Evolutionary conservation across 495 filamentous ascomycete species (phyloP).

Genomic region (Letharia lupina): DNA sequence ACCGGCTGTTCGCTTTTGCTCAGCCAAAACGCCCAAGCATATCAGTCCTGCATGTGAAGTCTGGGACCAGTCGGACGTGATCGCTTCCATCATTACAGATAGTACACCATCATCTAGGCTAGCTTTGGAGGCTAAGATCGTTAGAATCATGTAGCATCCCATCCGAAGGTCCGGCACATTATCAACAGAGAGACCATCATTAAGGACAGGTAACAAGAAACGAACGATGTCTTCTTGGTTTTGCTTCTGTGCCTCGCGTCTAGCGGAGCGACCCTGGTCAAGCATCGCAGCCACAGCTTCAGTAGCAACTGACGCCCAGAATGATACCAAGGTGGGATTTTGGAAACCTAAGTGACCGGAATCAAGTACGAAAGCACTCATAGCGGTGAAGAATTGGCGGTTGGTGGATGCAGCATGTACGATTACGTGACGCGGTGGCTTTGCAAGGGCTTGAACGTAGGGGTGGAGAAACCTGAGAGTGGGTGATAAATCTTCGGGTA

Average conservation of each 20-base stretch:
- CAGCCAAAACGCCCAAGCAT: constrained; percentile 69
- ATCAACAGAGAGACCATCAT: constrained; percentile 64
- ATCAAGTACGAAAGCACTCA: constrained; percentile 68
- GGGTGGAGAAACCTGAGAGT: constrained; percentile 79
- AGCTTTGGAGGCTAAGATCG: constrained; percentile 74
- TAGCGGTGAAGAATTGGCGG: constrained; percentile 53
- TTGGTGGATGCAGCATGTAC: constrained; percentile 72
- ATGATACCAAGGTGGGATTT: constrained; percentile 66
- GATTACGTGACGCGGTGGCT: constrained; percentile 68
- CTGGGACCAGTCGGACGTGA: constrained; percentile 62
- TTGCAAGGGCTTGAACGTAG: constrained; percentile 64
- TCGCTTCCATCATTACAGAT: constrained; percentile 74
- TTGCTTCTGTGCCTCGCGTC: constrained; percentile 54
- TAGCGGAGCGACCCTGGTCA: constrained; percentile 62
- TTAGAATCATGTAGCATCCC: constrained; percentile 82
- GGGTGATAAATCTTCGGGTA: constrained; percentile 61
- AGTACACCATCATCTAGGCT: constrained; percentile 65
- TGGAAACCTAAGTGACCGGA: constrained; percentile 58
- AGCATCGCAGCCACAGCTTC: constrained; percentile 75
- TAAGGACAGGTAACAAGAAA: constrained; percentile 63
- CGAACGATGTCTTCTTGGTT: constrained; percentile 73
- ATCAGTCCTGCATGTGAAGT: constrained; percentile 66
- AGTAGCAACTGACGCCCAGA: constrained; percentile 78
- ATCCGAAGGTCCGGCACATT: constrained; percentile 66
- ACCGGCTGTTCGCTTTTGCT: constrained; percentile 51